phyloP scores from a whole-genome alignment of 139 green algal species.

The Closterium sp. region DNA sequence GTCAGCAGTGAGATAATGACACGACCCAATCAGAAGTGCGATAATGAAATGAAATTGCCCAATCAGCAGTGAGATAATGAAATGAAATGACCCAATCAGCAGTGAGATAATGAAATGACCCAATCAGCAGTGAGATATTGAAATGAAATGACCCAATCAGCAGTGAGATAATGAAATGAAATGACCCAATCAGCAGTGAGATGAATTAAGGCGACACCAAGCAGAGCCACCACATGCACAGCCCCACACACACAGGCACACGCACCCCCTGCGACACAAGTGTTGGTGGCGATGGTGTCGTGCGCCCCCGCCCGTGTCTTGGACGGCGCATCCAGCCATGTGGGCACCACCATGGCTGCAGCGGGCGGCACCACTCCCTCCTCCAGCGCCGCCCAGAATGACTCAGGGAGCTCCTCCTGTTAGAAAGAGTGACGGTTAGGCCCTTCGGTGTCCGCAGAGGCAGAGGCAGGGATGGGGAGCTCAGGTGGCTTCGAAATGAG shows the following conservation, averaged over 20 bases:
- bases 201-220: not conserved
- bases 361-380: conserved; percentile 38
- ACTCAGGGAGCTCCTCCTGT: conserved; percentile 24
- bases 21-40: no score
- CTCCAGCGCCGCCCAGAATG: conserved; percentile 33
- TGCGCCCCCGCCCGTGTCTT: not conserved
- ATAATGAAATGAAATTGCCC: not conserved
- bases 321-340: conserved; percentile 36
- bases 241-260: not conserved
- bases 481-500: not conserved
- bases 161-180: not conserved
- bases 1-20: not conserved
- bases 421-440: not conserved
- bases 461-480: not conserved
- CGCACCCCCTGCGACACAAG: conserved; percentile 58
- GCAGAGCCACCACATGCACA: not conserved
- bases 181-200: not conserved
- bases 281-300: conserved; percentile 30
- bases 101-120: not conserved
- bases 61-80: not conserved
- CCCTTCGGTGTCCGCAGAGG: not conserved
- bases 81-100: not conserved
- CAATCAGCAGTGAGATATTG: no score
- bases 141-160: not conserved
- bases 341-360: not conserved